These are phyloP conservation scores for Oryza brachyantha DNA, from an alignment of 176 grass and related monocot genomes.

Conservation along the genomic window DNA sequence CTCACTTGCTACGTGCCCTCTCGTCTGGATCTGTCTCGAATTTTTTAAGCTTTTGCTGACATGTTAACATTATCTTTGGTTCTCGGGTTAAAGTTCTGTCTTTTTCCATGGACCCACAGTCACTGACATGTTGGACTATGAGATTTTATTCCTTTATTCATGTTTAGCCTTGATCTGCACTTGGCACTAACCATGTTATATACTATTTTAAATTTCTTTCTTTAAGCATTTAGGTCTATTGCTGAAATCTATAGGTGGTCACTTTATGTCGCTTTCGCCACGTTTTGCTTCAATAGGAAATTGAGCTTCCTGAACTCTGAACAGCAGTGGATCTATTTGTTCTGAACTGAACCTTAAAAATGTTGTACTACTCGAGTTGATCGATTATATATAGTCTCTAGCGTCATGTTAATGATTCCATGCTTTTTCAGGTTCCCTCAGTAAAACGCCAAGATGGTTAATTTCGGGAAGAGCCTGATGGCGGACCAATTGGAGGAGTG, in stretches of 20 bases:
- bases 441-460: constrained; percentile 65
- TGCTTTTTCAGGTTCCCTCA: constrained; percentile 27
- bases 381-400: not conserved
- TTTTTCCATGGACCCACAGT: constrained; percentile 18
- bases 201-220: not conserved
- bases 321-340: not conserved
- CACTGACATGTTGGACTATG: constrained; percentile 10
- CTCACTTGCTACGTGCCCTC: constrained; percentile 19
- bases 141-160: not conserved
- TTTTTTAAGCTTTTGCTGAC: constrained; percentile 12
- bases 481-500: constrained; percentile 72
- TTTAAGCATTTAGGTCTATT: not conserved
- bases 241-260: not conserved
- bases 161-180: not conserved
- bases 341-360: not conserved
- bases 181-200: not conserved
- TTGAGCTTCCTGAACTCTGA: not conserved
- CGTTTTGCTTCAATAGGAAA: not conserved
- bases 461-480: constrained; percentile 77
- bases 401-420: not conserved
- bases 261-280: not conserved
- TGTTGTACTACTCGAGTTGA: not conserved
- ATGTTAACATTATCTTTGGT: constrained; percentile 51
- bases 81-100: constrained; percentile 2
- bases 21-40: constrained; percentile 30